Conservation (phyloP, 2,329 filamentous ascomycete species). For the Monilinia vaccinii-corymbosi region DNA sequence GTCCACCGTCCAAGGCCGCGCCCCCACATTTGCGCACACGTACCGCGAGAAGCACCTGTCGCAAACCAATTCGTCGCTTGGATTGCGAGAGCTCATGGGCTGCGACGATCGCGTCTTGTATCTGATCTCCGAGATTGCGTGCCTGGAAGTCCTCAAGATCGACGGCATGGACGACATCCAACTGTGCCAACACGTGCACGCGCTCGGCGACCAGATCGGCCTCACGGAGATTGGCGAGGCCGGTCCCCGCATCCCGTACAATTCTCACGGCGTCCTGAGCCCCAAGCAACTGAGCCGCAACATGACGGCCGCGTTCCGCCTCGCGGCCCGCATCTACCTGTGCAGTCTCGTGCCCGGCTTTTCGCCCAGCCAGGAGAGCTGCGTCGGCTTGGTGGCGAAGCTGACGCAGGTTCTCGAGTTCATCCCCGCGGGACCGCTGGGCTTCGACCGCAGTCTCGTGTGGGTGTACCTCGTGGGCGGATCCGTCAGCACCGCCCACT, state of each 20-base stretch:
- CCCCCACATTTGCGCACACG: constrained; percentile 85
- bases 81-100: constrained; percentile 89
- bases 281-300: constrained; percentile 79
- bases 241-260: constrained; percentile 51
- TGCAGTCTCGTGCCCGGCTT: constrained; percentile 90
- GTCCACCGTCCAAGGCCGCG: constrained; percentile 79
- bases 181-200: constrained; percentile 80
- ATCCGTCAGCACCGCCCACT: constrained; percentile 62
- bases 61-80: constrained; percentile 48
- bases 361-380: constrained; percentile 64
- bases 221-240: constrained; percentile 60
- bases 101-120: constrained; percentile 98
- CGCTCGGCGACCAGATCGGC: constrained; percentile 80
- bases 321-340: constrained; percentile 92
- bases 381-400: constrained; percentile 67
- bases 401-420: constrained; percentile 68
- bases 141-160: constrained; percentile 79
- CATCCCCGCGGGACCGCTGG: constrained; percentile 71
- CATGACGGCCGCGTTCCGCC: constrained; percentile 82
- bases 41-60: constrained; percentile 91
- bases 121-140: constrained; percentile 93
- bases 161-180: constrained; percentile 77
- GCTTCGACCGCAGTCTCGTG: constrained; percentile 82
- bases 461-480: constrained; percentile 92
- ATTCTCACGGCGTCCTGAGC: constrained; percentile 63